phyloP scores from a whole-genome alignment of 352 stramenopile genomes.

The Phytophthora palmivora region DNA sequence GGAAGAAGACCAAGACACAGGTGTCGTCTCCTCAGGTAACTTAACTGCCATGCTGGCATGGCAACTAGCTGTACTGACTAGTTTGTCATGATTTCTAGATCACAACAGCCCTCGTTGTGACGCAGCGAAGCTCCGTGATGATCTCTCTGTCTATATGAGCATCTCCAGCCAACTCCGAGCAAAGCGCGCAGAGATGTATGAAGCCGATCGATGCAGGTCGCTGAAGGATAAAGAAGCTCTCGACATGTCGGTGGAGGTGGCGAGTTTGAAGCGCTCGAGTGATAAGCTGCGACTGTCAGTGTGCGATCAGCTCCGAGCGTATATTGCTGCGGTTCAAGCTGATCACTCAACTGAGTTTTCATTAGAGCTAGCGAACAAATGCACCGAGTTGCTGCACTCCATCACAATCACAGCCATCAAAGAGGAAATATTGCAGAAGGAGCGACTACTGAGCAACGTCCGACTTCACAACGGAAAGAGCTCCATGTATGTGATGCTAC shows the following conservation, averaged over 20 bases:
- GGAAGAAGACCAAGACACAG: neutral
- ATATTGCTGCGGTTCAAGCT: constrained; percentile 1
- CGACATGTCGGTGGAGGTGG: constrained; percentile 12
- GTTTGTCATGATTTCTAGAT: neutral
- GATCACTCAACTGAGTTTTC: neutral
- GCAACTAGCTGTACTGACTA: constrained; percentile 6
- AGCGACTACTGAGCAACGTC: constrained; percentile 16
- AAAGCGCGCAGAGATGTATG: constrained; percentile 20
- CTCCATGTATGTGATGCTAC: constrained; percentile 12
- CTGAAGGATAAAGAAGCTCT: constrained; percentile 19
- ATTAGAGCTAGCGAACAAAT: constrained; percentile 10
- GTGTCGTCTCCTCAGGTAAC: constrained; percentile 1
- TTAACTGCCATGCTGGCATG: neutral
- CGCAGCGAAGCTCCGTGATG: constrained; percentile 11
- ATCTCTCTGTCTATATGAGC: constrained; percentile 18
- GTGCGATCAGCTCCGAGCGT: constrained; percentile 23
- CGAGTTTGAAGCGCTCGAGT: constrained; percentile 17
- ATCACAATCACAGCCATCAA: constrained; percentile 23
- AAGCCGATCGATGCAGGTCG: constrained; percentile 8
- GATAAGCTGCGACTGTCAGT: constrained; percentile 21
- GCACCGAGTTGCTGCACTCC: constrained; percentile 19
- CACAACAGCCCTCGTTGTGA: constrained; percentile 3
- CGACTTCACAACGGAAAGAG: constrained; percentile 11
- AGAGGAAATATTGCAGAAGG: constrained; percentile 23
- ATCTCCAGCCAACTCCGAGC: constrained; percentile 7